Base-by-base conservation (phyloP, 495 filamentous ascomycete species). In the Articulospora tetracladia region DNA sequence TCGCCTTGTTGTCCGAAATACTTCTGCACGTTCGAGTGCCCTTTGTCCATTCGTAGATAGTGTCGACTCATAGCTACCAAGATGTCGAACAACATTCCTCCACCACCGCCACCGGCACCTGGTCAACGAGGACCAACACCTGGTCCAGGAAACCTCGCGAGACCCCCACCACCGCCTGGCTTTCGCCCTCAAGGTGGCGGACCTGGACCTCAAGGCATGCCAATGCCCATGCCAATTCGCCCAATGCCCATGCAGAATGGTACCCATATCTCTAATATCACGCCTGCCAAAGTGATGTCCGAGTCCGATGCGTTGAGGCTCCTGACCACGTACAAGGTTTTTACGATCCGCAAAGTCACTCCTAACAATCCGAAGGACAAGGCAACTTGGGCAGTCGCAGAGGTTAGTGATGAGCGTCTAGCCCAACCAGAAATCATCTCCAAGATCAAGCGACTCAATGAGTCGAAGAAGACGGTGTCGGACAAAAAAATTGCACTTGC, bases 361-460 rank as follows among this genome's bases (percentile, higher is more conserved):
- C 58, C 65, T 7, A 44, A 17, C 23, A 32, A 60, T 44, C 51
- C 53, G 13, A 60, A 57, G n/a, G 55, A 63, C 13, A 57, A 60
- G 25, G 26, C 64, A 4, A 64, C 61, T 22, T 69, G 66, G 66
- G 58, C 58, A 1, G 39, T 57, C 22, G n/a, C 57, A 1, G 58
- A 64, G 26, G 32, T 61, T 10, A 62, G 36, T 3, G 46, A 66
- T 19, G 66, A 64, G 49, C 32, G 23, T 19, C 36, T 58, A 13
- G 2, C 53, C 11, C 58, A 66, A 24, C 55, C 60, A 19, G 64
- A 64, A 11, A 64, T 69, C 25, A 19, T 41, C 3, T 59, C 55
- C 30, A 20, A 62, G 15, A 60, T 69, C 44, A 69, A 62, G 57
- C 64, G 41, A 39, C 56, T 66, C 20, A 53, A 57, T 51, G 53